Evolutionary conservation across 176 grass and related monocot genomes (phyloP).

Genomic region (Thinopyrum elongatum): DNA sequence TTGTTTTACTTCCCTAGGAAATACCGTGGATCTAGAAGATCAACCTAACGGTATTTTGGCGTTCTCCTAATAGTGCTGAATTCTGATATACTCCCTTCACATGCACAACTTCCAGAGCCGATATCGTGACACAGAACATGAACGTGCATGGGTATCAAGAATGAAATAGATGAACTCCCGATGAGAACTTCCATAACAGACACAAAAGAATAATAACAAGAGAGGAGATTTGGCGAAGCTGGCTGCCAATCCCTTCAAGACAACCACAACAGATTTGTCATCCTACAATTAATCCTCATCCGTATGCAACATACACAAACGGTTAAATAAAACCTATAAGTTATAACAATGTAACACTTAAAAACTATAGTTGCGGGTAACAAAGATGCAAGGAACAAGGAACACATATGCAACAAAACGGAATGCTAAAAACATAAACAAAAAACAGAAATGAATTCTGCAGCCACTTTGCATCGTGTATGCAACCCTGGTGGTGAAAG

Average conservation of each 20-base stretch:
- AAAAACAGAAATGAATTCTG: background rate
- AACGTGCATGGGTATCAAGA: background rate
- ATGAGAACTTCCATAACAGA: background rate
- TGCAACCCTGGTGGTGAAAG: background rate
- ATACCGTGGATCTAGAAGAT: background rate
- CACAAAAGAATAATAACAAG: background rate
- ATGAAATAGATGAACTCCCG: background rate
- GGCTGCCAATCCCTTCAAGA: background rate
- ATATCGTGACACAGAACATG: background rate
- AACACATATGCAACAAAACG: background rate
- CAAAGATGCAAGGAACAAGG: background rate
- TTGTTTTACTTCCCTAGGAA: constrained; percentile 8
- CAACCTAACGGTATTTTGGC: background rate
- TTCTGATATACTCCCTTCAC: background rate
- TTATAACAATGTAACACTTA: background rate
- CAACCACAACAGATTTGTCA: background rate
- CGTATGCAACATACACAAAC: background rate
- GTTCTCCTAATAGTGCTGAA: constrained; percentile 1
- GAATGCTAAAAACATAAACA: background rate
- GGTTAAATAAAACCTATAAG: background rate
- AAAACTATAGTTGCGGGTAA: background rate
- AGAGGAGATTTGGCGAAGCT: background rate
- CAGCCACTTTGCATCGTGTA: background rate
- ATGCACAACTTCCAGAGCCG: background rate
- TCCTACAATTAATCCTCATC: background rate